phyloP scores from a whole-genome alignment of 371 early-diverging fungal genomes.

The Zopfochytrium polystomum region DNA sequence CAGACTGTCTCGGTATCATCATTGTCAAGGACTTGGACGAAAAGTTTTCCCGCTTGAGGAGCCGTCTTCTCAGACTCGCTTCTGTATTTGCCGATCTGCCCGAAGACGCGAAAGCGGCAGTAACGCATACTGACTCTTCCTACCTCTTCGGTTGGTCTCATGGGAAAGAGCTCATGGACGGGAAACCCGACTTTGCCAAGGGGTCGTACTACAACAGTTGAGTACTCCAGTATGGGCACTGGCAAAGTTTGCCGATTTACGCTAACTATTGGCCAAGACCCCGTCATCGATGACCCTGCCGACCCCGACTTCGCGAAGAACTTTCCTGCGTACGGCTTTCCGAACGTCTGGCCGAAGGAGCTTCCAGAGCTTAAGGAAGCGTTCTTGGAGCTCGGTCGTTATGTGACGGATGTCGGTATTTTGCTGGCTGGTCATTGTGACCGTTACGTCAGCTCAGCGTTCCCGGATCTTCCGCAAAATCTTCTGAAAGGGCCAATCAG shows the following conservation, averaged over 20 bases:
- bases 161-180: conserved; percentile 63
- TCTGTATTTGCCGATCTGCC: conserved; percentile 55
- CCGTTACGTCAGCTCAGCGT: conserved; percentile 36
- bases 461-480: conserved; percentile 17
- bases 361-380: conserved; percentile 15
- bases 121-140: conserved; percentile 46
- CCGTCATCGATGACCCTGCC: not conserved
- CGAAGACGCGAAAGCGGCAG: conserved; percentile 36
- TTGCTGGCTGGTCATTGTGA: conserved; percentile 56
- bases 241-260: not conserved
- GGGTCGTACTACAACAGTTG: conserved; percentile 42
- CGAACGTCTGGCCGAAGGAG: conserved; percentile 14
- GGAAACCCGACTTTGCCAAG: conserved; percentile 46
- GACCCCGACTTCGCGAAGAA: conserved; percentile 18
- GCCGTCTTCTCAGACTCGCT: conserved; percentile 48
- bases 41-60: no score
- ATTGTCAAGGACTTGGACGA: no score
- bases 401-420: conserved; percentile 52
- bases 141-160: conserved; percentile 56
- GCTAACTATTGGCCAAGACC: not conserved
- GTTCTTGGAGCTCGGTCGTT: conserved; percentile 48
- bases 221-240: no score
- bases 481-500: conserved; percentile 28
- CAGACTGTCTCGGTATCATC: no score
- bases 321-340: conserved; percentile 27